A percentile compares a stretch with the other conserved stretches of the same genome.
phyloP scores from a whole-genome alignment of 1,284 basidiomycete genomes.

The Tylopilus orsonianus region DNA sequence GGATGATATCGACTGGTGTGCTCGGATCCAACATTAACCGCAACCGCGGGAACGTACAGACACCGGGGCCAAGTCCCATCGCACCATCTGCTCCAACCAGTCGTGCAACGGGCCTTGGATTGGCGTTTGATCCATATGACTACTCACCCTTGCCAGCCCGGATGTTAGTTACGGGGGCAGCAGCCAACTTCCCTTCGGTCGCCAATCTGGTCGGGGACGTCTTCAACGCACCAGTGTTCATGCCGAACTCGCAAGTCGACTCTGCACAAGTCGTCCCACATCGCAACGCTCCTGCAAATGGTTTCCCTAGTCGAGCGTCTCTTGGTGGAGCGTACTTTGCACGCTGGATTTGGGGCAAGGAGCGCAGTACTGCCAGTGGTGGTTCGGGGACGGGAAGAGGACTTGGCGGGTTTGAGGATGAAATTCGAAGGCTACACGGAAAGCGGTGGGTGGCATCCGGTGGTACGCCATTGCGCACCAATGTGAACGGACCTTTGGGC shows the following conservation, averaged over 20 bases:
- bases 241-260: slow-evolving; percentile 71
- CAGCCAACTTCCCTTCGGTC: slow-evolving; percentile 80
- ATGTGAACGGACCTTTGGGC: slow-evolving; percentile 41
- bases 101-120: slow-evolving; percentile 51
- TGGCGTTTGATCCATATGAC: slow-evolving; percentile 76
- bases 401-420: slow-evolving; percentile 71
- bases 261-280: slow-evolving; percentile 70
- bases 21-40: slow-evolving; percentile 40
- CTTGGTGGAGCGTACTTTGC: slow-evolving; percentile 74
- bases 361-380: slow-evolving; percentile 40
- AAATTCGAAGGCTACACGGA: slow-evolving; percentile 63
- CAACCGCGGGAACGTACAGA: slow-evolving; percentile 33
- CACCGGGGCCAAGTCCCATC: slow-evolving; percentile 30
- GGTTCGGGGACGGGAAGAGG: slow-evolving; percentile 39
- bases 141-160: slow-evolving; percentile 58
- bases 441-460: slow-evolving; percentile 70
- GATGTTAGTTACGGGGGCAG: slow-evolving; percentile 68
- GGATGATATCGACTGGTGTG: slow-evolving; percentile 63
- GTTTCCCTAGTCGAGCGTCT: slow-evolving; percentile 65
- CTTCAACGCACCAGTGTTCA: slow-evolving; percentile 74
- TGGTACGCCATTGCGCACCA: slow-evolving; percentile 54
- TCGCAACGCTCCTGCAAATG: slow-evolving; percentile 66
- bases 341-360: slow-evolving; percentile 79
- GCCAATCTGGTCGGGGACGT: slow-evolving; percentile 75
- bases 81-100: slow-evolving; percentile 31